Percentiles rank a stretch among this genome's conserved stretches.
These are phyloP conservation scores for Moniliophthora roreri DNA, from an alignment of 1,284 basidiomycete species.

Conservation along the genomic window DNA sequence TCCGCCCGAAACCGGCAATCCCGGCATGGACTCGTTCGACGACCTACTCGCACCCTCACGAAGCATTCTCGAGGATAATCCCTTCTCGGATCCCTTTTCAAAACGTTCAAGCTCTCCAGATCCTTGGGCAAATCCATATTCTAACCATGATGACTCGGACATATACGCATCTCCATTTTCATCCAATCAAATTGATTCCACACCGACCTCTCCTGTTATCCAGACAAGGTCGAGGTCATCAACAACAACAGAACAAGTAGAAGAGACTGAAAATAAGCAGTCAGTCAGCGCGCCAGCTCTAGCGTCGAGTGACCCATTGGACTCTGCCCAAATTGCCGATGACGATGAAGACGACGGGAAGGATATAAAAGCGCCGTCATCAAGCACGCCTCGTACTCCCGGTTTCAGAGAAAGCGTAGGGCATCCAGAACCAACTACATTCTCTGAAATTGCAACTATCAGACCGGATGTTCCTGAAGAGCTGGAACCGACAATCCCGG, in stretches of 20 bases:
- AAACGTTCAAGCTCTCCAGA: conserved; percentile 71
- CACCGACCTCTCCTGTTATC: conserved; percentile 3
- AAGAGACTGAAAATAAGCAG: neutral
- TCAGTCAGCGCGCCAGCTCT: neutral
- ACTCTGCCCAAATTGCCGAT: conserved; percentile 36
- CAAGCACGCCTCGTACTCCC: conserved; percentile 26
- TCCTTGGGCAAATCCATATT: conserved; percentile 65
- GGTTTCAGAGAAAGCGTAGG: conserved; percentile 47
- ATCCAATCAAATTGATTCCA: neutral
- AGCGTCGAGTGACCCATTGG: conserved; percentile 40
- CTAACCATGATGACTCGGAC: conserved; percentile 16
- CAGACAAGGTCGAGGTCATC: neutral
- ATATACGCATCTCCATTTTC: conserved; percentile 9
- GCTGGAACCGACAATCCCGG: conserved; percentile 16
- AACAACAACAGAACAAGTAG: neutral
- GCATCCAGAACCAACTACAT: conserved; percentile 16
- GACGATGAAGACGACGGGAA: conserved; percentile 40
- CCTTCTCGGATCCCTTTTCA: conserved; percentile 74
- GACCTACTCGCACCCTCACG: conserved; percentile 70
- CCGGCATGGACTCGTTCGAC: conserved; percentile 69
- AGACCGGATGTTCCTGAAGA: conserved; percentile 38
- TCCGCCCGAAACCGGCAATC: too few relatives aligned
- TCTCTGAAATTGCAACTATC: conserved; percentile 42
- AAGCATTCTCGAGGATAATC: conserved; percentile 66
- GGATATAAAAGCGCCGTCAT: conserved; percentile 18